A percentile compares a stretch with the other conserved stretches of the same genome.
Conservation (phyloP, 2,329 filamentous ascomycete genomes). For the Penicillium sp. region DNA sequence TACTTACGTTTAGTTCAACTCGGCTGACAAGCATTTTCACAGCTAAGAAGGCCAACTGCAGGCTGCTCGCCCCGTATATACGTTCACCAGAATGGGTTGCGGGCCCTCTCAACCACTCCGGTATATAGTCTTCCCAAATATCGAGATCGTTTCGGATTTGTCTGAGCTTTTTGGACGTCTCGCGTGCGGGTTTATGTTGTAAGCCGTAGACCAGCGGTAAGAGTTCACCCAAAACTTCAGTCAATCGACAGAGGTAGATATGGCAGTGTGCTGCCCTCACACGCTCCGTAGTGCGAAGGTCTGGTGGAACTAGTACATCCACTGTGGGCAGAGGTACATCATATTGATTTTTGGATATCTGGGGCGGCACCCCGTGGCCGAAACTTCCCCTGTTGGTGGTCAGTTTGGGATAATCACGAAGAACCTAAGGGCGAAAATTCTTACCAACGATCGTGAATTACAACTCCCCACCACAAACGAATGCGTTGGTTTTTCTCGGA, state of each 20-base stretch:
- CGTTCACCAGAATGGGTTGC: conserved; percentile 32
- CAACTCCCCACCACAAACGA: conserved; percentile 55
- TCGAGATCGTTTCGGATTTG: conserved; percentile 47
- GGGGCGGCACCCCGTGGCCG: conserved; percentile 54
- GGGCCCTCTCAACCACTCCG: conserved; percentile 42
- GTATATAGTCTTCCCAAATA: conserved; percentile 45
- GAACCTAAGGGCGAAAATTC: not conserved
- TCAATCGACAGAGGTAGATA: conserved; percentile 51
- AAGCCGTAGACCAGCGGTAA: conserved; percentile 47
- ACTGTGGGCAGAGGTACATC: conserved; percentile 54
- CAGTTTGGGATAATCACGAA: conserved; percentile 5
- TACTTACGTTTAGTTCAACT: conserved; percentile 46
- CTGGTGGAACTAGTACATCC: conserved; percentile 38
- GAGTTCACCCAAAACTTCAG: conserved; percentile 46
- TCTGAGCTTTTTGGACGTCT: conserved; percentile 45
- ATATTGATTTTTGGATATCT: conserved; percentile 52
- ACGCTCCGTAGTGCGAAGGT: conserved; percentile 41
- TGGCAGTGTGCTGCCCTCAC: conserved; percentile 50
- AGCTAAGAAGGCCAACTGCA: conserved; percentile 45
- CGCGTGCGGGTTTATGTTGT: conserved; percentile 42
- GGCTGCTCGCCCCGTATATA: conserved; percentile 43
- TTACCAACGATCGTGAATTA: conserved; percentile 55
- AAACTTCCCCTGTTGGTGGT: conserved; percentile 48
- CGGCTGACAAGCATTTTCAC: conserved; percentile 48
- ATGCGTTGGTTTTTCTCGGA: conserved; percentile 52